Evolutionary conservation across 2,329 filamentous ascomycete genomes (phyloP).

Genomic region (Biscogniauxia sp.): DNA sequence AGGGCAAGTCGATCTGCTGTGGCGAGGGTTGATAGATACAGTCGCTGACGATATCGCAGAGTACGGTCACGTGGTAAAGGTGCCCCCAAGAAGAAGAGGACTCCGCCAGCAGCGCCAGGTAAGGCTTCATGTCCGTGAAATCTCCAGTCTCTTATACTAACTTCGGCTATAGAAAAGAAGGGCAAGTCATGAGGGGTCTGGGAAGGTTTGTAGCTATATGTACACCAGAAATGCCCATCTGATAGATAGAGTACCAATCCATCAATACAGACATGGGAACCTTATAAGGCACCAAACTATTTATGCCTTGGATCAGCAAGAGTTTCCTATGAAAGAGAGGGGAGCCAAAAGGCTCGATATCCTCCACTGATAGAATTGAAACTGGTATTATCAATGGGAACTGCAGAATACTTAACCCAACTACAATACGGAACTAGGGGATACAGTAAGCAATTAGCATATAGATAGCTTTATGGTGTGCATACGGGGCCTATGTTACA

Average conservation of each 20-base stretch:
- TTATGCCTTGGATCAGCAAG: not conserved
- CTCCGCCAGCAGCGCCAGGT: constrained; percentile 32
- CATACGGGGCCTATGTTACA: no score
- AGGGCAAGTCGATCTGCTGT: constrained; percentile 46
- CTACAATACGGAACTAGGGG: no score
- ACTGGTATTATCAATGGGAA: no score
- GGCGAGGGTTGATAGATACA: constrained; percentile 15
- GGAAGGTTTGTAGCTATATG: constrained; percentile 13
- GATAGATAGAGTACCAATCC: constrained; percentile 21
- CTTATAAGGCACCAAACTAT: not conserved
- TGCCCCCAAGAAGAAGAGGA: constrained; percentile 83
- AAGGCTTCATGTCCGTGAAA: constrained; percentile 4
- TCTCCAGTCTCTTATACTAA: constrained; percentile 5
- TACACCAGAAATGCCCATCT: constrained; percentile 18
- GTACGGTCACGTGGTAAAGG: constrained; percentile 81
- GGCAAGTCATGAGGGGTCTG: not conserved
- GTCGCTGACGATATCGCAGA: constrained; percentile 43
- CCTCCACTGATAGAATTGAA: no score
- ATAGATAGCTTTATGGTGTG: no score
- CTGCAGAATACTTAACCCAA: no score
- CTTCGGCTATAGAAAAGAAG: constrained; percentile 9
- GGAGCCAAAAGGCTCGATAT: no score
- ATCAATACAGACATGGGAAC: constrained; percentile 14
- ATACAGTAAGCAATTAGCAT: no score
- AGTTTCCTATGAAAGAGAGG: not conserved